phyloP scores from a whole-genome alignment of 176 grass and related monocot species.

The Aegilops bicornis region DNA sequence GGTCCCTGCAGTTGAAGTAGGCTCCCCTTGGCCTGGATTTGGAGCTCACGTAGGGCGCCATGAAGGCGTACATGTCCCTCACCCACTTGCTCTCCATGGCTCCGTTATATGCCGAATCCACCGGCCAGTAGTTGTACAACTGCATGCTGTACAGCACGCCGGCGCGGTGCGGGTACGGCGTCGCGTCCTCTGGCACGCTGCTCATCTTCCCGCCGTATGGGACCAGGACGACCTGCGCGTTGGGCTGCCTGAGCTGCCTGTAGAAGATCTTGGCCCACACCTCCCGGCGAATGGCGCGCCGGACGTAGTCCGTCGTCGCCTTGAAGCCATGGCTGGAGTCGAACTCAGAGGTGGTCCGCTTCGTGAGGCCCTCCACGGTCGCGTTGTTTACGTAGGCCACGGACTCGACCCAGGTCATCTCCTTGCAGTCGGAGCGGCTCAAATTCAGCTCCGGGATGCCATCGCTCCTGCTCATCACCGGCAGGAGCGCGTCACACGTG shows the following conservation, averaged over 20 bases:
- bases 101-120: not conserved
- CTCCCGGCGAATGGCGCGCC: not conserved
- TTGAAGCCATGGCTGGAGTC: not conserved
- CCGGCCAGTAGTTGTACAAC: not conserved
- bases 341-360: not conserved
- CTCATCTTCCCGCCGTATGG: not conserved
- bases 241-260: not conserved
- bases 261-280: not conserved
- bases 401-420: too few relatives aligned
- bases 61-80: too few relatives aligned
- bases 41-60: too few relatives aligned
- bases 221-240: not conserved
- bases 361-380: not conserved
- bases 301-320: not conserved
- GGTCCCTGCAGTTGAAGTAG: too few relatives aligned
- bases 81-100: too few relatives aligned
- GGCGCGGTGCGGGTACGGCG: not conserved
- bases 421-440: too few relatives aligned
- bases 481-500: too few relatives aligned
- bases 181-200: not conserved
- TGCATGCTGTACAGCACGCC: not conserved
- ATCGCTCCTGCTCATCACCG: too few relatives aligned
- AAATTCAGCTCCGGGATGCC: too few relatives aligned
- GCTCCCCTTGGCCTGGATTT: too few relatives aligned
- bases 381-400: not conserved